Evolutionary conservation across 2,329 filamentous ascomycete genomes (phyloP).

Genomic region (Fusarium sp.): DNA sequence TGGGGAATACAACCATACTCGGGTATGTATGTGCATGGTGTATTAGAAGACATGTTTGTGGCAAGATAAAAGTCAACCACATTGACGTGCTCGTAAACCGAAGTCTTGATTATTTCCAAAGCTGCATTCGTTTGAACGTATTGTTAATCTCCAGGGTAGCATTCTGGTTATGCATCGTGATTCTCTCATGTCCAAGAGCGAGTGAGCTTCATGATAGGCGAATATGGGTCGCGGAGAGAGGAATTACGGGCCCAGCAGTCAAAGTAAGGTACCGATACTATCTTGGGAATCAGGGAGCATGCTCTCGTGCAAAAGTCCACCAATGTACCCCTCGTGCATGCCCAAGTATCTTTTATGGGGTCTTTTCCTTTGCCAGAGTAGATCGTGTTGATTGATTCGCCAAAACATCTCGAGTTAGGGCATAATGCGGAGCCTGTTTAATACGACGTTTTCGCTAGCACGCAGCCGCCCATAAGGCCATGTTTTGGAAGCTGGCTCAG

Average conservation of each 20-base stretch:
- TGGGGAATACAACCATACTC: background rate
- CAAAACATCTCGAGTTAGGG: slow-evolving; percentile 22
- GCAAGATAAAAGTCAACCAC: slow-evolving; percentile 4
- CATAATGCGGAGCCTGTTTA: slow-evolving; percentile 40
- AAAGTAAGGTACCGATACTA: slow-evolving; percentile 40
- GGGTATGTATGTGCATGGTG: background rate
- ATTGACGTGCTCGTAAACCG: background rate
- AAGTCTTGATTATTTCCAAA: background rate
- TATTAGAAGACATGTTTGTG: background rate
- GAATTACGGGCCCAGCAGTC: slow-evolving; percentile 20
- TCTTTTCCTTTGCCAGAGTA: slow-evolving; percentile 15
- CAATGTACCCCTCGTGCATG: slow-evolving; percentile 25
- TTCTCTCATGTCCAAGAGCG: slow-evolving; percentile 19
- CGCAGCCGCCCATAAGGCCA: slow-evolving; percentile 32
- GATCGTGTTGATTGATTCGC: slow-evolving; percentile 42
- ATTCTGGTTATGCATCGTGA: slow-evolving; percentile 16
- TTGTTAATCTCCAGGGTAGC: slow-evolving; percentile 20
- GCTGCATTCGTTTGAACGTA: slow-evolving; percentile 5
- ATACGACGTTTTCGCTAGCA: slow-evolving; percentile 43
- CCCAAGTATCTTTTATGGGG: slow-evolving; percentile 31
- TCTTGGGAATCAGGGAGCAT: slow-evolving; percentile 28
- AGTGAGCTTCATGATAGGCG: slow-evolving; percentile 13
- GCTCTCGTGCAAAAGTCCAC: slow-evolving; percentile 21
- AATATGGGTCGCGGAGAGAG: slow-evolving; percentile 25
- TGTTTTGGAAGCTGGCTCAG: slow-evolving; percentile 28